A percentile compares a stretch with the other conserved stretches of the same genome.
phyloP scores from a whole-genome alignment of 1,284 basidiomycete genomes.

The Phellopilus nigrolimitatus region DNA sequence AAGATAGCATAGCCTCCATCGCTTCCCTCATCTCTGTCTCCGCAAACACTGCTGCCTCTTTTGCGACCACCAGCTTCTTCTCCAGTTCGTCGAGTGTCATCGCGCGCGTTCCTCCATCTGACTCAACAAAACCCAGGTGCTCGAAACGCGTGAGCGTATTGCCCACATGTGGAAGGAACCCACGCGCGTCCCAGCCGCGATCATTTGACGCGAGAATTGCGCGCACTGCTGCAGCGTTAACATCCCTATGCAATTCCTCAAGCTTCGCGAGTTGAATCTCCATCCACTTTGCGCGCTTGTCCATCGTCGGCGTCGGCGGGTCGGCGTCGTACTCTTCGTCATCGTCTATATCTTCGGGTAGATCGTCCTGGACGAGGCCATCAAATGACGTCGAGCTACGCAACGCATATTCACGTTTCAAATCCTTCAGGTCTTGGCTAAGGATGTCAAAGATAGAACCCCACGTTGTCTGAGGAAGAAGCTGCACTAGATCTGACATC shows the following conservation, averaged over 20 bases:
- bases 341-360: constrained; percentile 80
- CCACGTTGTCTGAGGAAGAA: constrained; percentile 81
- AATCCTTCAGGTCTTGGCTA: constrained; percentile 17
- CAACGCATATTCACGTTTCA: constrained; percentile 16
- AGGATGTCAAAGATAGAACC: constrained; percentile 28
- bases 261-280: constrained; percentile 80
- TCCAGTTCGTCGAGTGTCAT: constrained; percentile 72
- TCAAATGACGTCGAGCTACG: constrained; percentile 81
- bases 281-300: constrained; percentile 84
- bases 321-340: constrained; percentile 58
- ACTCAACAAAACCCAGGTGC: constrained; percentile 48
- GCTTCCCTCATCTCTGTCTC: constrained; percentile 68
- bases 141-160: constrained; percentile 67
- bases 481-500: constrained; percentile 73
- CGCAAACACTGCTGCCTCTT: constrained; percentile 62
- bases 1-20: constrained; percentile 59
- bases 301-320: constrained; percentile 72
- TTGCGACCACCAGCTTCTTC: constrained; percentile 61
- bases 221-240: constrained; percentile 78
- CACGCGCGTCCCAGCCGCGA: constrained; percentile 72
- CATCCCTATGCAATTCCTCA: constrained; percentile 79
- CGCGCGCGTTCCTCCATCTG: constrained; percentile 40
- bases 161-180: constrained; percentile 58
- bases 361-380: constrained; percentile 77
- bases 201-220: constrained; percentile 79